Conservation (phyloP, 805 yeast genomes). For the Wickerhamiella slavikovae region DNA sequence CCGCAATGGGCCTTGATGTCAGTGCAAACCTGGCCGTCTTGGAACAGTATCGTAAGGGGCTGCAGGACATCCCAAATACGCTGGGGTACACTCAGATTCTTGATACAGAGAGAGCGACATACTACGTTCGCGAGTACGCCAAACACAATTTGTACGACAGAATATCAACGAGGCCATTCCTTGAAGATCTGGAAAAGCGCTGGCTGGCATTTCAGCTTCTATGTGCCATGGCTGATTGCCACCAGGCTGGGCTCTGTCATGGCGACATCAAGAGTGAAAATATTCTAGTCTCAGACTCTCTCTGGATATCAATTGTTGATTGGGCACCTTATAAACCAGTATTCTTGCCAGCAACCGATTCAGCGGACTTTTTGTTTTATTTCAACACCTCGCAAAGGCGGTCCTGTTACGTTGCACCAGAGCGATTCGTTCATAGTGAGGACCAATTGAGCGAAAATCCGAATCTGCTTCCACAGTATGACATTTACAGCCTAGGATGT, state of each 20-base stretch:
- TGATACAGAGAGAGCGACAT: constrained; percentile 85
- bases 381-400: constrained; percentile 81
- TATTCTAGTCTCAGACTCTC: constrained; percentile 68
- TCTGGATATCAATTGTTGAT: constrained; percentile 67
- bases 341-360: constrained; percentile 76
- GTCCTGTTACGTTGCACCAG: constrained; percentile 86
- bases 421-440: constrained; percentile 34
- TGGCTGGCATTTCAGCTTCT: constrained; percentile 74
- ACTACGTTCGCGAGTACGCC: constrained; percentile 63
- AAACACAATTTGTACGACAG: constrained; percentile 73
- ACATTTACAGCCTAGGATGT: constrained; percentile 40
- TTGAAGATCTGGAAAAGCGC: constrained; percentile 57
- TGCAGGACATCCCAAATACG: constrained; percentile 37
- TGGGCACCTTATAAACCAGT: constrained; percentile 76
- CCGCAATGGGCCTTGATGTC: constrained; percentile 15
- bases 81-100: constrained; percentile 53
- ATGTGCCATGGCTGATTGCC: constrained; percentile 41
- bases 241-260: constrained; percentile 41
- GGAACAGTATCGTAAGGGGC: constrained; percentile 18
- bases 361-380: constrained; percentile 76
- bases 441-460: constrained; percentile 11
- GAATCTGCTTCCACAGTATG: constrained; percentile 43
- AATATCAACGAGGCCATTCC: constrained; percentile 68
- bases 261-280: constrained; percentile 91
- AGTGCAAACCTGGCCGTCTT: constrained; percentile 8